These are phyloP conservation scores for Gymnopilus dilepis DNA, from an alignment of 768 basidiomycete species.

Conservation along the genomic window DNA sequence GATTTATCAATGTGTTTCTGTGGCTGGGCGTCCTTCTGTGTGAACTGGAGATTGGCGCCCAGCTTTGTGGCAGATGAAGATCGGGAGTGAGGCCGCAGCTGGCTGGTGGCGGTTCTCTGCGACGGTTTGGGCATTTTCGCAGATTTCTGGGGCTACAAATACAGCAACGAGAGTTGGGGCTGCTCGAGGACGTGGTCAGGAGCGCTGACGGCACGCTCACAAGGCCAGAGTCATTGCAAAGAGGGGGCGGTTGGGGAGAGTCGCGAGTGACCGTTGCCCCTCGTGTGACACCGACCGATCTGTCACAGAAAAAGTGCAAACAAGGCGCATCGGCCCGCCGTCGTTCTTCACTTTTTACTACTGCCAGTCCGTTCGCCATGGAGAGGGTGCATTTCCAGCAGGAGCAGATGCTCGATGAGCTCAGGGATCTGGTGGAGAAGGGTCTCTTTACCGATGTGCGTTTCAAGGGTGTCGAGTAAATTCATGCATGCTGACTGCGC, in stretches of 20 bases:
- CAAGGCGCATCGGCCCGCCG: background rate
- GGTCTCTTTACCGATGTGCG: constrained; percentile 81
- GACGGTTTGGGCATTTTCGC: constrained; percentile 48
- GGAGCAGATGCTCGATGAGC: constrained; percentile 95
- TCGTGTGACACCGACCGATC: background rate
- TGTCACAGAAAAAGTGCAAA: constrained; percentile 5
- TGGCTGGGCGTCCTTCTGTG: constrained; percentile 60
- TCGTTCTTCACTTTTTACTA: background rate
- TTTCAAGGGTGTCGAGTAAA: constrained; percentile 7
- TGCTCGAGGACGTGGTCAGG: background rate
- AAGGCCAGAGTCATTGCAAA: background rate
- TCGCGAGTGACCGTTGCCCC: background rate
- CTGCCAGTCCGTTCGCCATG: constrained; percentile 52
- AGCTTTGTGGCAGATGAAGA: constrained; percentile 66
- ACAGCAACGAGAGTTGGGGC: background rate
- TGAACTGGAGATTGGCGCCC: constrained; percentile 66
- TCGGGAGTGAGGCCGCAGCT: constrained; percentile 66
- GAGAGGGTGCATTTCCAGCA: constrained; percentile 94
- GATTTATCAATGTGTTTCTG: constrained; percentile 54
- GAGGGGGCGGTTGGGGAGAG: background rate
- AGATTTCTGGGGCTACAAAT: background rate
- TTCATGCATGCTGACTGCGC: constrained; percentile 3
- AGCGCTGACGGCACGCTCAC: background rate
- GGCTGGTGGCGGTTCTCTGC: constrained; percentile 48
- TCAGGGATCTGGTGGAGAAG: constrained; percentile 89